Base-by-base conservation (phyloP, 306 rosid species). In the Lathyrus sativus region DNA sequence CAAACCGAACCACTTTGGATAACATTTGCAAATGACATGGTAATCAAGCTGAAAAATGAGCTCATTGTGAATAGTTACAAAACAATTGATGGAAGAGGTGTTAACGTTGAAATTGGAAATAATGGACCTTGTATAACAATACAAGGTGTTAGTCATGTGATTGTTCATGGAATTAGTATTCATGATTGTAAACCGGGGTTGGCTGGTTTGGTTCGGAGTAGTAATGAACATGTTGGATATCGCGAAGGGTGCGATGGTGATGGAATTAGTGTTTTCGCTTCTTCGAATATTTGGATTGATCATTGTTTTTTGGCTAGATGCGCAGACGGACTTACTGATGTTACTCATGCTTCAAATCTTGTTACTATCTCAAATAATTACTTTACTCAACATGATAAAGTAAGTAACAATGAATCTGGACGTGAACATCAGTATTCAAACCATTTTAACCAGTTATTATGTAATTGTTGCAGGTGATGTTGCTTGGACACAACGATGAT, bases 61-160 rank as follows among this genome's bases (percentile, higher is more conserved):
- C 89, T 92, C 6, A 83, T 92, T 17, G 31, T 92, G 65, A 90
- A 77, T 58, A 90, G 88, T 57, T 82, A 78, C 75, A 92, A 92
- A 76, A 92, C 91, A 58, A 88, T 92, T 28, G 98, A 92, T 70
- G 98, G 96, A 1, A 80, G 98, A 76, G 96, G 96, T 0, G 96
- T 79, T 5, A 83, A 79, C 0, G 96, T 92, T 28, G 96, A 88
- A 55, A 90, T 92, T 49, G 87, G 88, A 38, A 62, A 88, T 50
- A 62, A 88, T 50, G 93, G 98, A 1, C 85, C 98, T 41, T 89
- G 98, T 79, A 82, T 92, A 29, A 92, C 96, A 9, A 72, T 90
- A 6, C 95, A 92, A 72, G 81, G 68, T 6, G 86, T 90, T 7
- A 83, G 82, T 56, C 93, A 92, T 68, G 91, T 90, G 3, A 92